Evolutionary conservation across 805 yeast genomes (phyloP).

Genomic region (Wickerhamomyces bisporus): DNA sequence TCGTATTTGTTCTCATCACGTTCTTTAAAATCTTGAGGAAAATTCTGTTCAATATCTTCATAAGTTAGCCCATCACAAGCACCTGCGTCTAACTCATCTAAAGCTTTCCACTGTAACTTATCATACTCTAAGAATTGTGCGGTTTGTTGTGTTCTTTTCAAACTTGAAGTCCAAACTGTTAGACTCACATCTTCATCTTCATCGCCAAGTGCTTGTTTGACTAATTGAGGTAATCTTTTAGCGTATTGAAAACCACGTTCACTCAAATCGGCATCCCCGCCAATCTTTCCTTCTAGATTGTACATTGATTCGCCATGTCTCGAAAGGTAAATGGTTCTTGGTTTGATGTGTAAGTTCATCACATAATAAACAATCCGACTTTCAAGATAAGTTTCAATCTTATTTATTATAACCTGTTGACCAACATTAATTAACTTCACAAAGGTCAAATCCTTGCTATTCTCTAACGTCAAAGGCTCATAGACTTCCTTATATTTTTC

Average conservation of each 20-base stretch:
- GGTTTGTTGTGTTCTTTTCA: constrained; percentile 88
- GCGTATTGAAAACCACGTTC: constrained; percentile 85
- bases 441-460: constrained; percentile 67
- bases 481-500: constrained; percentile 67
- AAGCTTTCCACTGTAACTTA: constrained; percentile 90
- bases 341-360: constrained; percentile 92
- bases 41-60: constrained; percentile 78
- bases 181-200: constrained; percentile 50
- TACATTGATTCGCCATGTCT: constrained; percentile 94
- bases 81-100: constrained; percentile 96
- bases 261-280: constrained; percentile 87
- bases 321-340: constrained; percentile 87
- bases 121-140: constrained; percentile 77
- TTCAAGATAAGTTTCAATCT: constrained; percentile 83
- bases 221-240: constrained; percentile 70
- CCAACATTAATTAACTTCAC: constrained; percentile 85
- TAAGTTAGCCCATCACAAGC: constrained; percentile 97
- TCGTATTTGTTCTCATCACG: constrained; percentile 95
- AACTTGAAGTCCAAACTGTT: constrained; percentile 94
- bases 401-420: constrained; percentile 81
- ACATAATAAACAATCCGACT: constrained; percentile 91
- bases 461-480: constrained; percentile 61
- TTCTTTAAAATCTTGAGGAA: constrained; percentile 93
- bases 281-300: constrained; percentile 90
- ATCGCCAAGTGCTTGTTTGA: constrained; percentile 39